Evolutionary conservation across 805 yeast genomes (phyloP).

Genomic region (Jamesozyma spencerorum): DNA sequence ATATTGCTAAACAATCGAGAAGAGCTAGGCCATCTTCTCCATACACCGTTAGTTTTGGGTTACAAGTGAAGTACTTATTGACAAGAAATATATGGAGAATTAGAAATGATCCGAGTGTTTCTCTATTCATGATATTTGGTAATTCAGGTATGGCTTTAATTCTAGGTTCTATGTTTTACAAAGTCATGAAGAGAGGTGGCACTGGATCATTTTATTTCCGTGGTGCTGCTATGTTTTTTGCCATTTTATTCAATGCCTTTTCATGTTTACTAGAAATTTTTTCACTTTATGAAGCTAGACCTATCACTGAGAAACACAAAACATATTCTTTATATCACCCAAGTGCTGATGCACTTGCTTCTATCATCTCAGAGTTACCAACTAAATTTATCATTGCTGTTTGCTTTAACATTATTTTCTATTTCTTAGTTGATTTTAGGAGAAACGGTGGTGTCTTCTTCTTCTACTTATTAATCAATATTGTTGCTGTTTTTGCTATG

Average conservation of each 20-base stretch:
- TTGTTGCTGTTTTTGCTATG: slow-evolving; percentile 43
- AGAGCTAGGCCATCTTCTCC: slow-evolving; percentile 37
- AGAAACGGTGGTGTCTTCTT: slow-evolving; percentile 48
- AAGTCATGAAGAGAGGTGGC: slow-evolving; percentile 15
- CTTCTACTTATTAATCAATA: slow-evolving; percentile 38
- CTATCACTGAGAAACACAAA: slow-evolving; percentile 51
- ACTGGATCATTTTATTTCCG: slow-evolving; percentile 43
- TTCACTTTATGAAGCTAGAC: slow-evolving; percentile 43
- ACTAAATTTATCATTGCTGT: slow-evolving; percentile 36
- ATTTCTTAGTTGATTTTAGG: slow-evolving; percentile 47
- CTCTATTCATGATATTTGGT: slow-evolving; percentile 32
- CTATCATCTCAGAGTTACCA: slow-evolving; percentile 52
- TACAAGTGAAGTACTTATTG: slow-evolving; percentile 40
- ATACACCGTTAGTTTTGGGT: slow-evolving; percentile 38
- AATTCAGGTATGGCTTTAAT: slow-evolving; percentile 44
- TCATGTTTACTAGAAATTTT: slow-evolving; percentile 49
- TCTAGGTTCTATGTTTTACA: too few species aligned
- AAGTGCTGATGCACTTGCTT: slow-evolving; percentile 55
- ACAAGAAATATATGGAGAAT: slow-evolving; percentile 39
- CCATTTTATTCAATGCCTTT: slow-evolving; percentile 52
- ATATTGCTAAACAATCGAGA: slow-evolving; percentile 41
- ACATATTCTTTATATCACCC: slow-evolving; percentile 52
- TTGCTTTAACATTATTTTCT: slow-evolving; percentile 40
- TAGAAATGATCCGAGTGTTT: slow-evolving; percentile 39
- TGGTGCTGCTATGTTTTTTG: slow-evolving; percentile 56